phyloP scores from a whole-genome alignment of 2,329 filamentous ascomycete genomes.

The Clonostachys chloroleuca region DNA sequence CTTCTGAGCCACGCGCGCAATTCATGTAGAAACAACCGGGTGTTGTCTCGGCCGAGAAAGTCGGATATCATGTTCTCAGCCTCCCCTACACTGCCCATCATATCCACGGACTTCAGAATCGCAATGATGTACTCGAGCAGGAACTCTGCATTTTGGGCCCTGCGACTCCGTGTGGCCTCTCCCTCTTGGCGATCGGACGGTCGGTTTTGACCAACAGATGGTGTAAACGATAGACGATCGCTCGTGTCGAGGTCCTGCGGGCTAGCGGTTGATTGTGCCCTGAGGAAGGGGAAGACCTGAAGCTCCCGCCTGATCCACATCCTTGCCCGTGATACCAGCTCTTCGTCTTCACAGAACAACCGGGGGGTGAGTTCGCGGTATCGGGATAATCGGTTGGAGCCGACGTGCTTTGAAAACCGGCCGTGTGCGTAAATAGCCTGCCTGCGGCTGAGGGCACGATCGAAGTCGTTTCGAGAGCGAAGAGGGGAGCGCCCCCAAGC shows the following conservation, averaged over 20 bases:
- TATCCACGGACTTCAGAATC: constrained; percentile 77
- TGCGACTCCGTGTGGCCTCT: constrained; percentile 7
- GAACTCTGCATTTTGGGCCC: constrained; percentile 73
- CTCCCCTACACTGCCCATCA: constrained; percentile 72
- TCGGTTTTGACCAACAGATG: not conserved
- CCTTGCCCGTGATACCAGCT: constrained; percentile 71
- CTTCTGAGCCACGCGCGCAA: constrained; percentile 78
- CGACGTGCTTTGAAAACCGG: constrained; percentile 77
- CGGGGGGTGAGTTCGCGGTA: constrained; percentile 71
- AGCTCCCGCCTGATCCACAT: constrained; percentile 82
- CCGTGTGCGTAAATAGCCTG: constrained; percentile 68
- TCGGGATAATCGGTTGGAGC: constrained; percentile 71
- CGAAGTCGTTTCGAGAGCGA: not conserved
- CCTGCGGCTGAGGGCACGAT: constrained; percentile 40
- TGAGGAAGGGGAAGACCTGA: constrained; percentile 73
- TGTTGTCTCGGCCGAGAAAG: constrained; percentile 71
- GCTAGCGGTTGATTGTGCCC: not conserved
- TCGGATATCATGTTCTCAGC: constrained; percentile 77
- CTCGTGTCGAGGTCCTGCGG: constrained; percentile 7
- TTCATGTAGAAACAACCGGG: constrained; percentile 79
- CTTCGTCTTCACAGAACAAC: constrained; percentile 57
- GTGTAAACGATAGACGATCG: no score
- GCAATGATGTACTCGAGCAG: constrained; percentile 82
- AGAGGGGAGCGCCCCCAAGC: not conserved
- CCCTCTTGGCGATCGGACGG: not conserved